These are phyloP conservation scores for Trichoderma simmonsii DNA, from an alignment of 2,329 filamentous ascomycete genomes.

Conservation along the genomic window DNA sequence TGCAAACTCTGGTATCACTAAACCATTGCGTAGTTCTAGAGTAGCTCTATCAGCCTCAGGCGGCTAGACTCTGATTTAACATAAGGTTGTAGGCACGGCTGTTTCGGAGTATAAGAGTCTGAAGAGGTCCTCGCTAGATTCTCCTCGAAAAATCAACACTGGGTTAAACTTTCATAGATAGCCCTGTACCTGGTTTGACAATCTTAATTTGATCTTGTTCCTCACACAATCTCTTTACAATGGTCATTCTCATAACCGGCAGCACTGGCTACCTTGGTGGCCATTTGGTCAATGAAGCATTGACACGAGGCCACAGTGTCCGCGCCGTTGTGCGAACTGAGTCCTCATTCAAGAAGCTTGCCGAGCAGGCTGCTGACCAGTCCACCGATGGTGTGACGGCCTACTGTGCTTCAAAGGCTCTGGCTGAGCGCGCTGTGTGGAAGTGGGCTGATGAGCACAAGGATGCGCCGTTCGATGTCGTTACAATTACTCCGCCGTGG, in stretches of 20 bases:
- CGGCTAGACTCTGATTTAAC: not conserved
- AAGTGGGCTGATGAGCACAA: slow-evolving; percentile 30
- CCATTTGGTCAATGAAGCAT: not conserved
- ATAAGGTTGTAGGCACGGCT: not conserved
- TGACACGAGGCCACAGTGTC: not conserved
- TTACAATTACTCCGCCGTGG: slow-evolving; percentile 2
- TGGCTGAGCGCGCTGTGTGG: slow-evolving; percentile 67
- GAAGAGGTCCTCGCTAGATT: not conserved
- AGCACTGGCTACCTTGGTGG: not conserved
- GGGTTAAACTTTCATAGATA: not conserved
- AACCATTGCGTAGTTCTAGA: not conserved
- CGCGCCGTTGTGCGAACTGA: not conserved
- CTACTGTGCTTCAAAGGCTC: slow-evolving; percentile 39
- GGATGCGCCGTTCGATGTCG: slow-evolving; percentile 21
- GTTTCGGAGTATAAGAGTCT: not conserved
- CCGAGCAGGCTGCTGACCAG: not conserved
- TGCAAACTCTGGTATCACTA: not conserved
- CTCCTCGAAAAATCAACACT: not conserved
- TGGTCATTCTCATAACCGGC: not conserved
- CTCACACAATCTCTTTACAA: not conserved
- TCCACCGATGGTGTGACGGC: slow-evolving; percentile 19
- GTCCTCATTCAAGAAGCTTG: not conserved
- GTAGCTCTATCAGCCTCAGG: not conserved
- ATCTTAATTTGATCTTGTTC: not conserved
- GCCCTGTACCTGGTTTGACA: not conserved